These are phyloP conservation scores for Claviceps sp. DNA, from an alignment of 2,329 filamentous ascomycete species.

Conservation along the genomic window DNA sequence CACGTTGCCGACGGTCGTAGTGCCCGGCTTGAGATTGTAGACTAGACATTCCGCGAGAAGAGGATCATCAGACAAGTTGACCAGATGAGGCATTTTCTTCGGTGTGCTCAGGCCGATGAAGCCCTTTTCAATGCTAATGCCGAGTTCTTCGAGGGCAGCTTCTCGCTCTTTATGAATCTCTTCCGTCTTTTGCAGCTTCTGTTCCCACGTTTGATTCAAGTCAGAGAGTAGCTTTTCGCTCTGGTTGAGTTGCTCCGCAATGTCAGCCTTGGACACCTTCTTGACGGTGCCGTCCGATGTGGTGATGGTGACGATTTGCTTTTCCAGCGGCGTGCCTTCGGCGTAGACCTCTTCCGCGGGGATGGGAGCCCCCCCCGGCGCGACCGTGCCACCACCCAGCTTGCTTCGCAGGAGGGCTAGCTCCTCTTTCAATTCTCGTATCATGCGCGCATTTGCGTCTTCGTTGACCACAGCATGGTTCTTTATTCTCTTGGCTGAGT, in stretches of 20 bases:
- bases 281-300: constrained; percentile 74
- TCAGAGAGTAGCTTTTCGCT: constrained; percentile 94
- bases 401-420: constrained; percentile 76
- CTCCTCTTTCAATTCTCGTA: constrained; percentile 93
- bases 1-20: constrained; percentile 87
- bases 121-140: constrained; percentile 97
- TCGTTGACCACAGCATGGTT: constrained; percentile 99
- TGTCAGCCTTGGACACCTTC: constrained; percentile 96
- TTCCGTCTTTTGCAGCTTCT: constrained; percentile 90
- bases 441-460: constrained; percentile 97
- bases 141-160: constrained; percentile 84
- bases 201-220: constrained; percentile 96
- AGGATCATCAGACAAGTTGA: constrained; percentile 92
- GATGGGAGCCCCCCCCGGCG: constrained; percentile 33
- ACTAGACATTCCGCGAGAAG: constrained; percentile 90
- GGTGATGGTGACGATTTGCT: constrained; percentile 93
- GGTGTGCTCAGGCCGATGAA: constrained; percentile 91
- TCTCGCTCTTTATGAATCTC: constrained; percentile 96
- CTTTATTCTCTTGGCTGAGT: constrained; percentile 98
- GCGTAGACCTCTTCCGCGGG: constrained; percentile 74
- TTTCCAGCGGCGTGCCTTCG: constrained; percentile 79
- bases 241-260: constrained; percentile 89
- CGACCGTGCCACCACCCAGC: constrained; percentile 45
- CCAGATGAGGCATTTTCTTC: constrained; percentile 98
- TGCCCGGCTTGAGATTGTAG: constrained; percentile 94